phyloP scores from a whole-genome alignment of 2,329 filamentous ascomycete species.

The Neonectria punicea region DNA sequence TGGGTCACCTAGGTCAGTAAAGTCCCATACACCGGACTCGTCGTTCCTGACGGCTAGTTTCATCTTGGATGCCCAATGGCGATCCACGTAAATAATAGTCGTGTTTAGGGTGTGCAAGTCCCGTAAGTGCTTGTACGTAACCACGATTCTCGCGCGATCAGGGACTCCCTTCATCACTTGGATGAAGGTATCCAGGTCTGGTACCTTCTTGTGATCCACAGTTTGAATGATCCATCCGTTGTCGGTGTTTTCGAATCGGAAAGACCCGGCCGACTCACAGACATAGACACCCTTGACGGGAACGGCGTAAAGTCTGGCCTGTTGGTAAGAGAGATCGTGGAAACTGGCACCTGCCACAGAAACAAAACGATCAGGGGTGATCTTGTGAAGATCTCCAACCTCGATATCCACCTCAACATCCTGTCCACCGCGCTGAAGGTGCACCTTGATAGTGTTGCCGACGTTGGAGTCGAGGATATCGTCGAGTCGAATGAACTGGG shows the following conservation, averaged over 20 bases:
- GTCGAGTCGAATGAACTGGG: slow-evolving; percentile 91
- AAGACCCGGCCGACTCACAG: slow-evolving; percentile 93
- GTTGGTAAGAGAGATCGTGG: slow-evolving; percentile 96
- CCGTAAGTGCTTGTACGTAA: slow-evolving; percentile 94
- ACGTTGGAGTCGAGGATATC: slow-evolving; percentile 92
- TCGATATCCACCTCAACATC: slow-evolving; percentile 85
- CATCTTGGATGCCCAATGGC: slow-evolving; percentile 97
- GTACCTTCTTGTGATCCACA: slow-evolving; percentile 90
- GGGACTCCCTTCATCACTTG: slow-evolving; percentile 91
- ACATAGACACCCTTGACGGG: slow-evolving; percentile 93
- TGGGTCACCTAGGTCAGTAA: slow-evolving; percentile 83
- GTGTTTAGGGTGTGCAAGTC: slow-evolving; percentile 96
- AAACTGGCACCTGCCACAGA: slow-evolving; percentile 94
- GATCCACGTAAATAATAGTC: slow-evolving; percentile 89
- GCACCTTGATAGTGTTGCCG: slow-evolving; percentile 77
- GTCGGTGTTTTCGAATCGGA: slow-evolving; percentile 90
- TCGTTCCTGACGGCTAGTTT: slow-evolving; percentile 92
- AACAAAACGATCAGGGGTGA: slow-evolving; percentile 96
- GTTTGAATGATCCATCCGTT: slow-evolving; percentile 95
- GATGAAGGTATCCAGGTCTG: slow-evolving; percentile 88
- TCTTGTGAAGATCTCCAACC: slow-evolving; percentile 90
- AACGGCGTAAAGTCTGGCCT: slow-evolving; percentile 94
- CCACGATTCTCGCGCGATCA: slow-evolving; percentile 83
- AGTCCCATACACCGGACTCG: slow-evolving; percentile 91
- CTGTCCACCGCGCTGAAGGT: slow-evolving; percentile 88